Conservation (phyloP, 148 eudicot species). For the Amaranthus hypochondriacus region DNA sequence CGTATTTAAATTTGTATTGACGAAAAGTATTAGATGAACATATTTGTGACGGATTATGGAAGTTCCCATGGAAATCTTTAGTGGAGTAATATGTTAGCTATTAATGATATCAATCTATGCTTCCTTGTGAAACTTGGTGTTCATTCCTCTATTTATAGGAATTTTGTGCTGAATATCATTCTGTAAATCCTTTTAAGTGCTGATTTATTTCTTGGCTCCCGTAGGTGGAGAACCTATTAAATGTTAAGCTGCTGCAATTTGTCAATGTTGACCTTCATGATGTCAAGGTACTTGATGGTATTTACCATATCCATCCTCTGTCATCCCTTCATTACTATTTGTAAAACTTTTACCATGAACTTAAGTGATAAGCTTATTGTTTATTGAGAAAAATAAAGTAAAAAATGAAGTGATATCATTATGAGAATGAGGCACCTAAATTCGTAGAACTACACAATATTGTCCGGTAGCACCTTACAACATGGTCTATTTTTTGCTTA, state of each 20-base stretch:
- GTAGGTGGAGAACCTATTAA: slow-evolving; percentile 71
- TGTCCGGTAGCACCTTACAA: not conserved
- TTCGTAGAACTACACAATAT: not conserved
- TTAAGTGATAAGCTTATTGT: not conserved
- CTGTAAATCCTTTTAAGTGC: not conserved
- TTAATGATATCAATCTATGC: not conserved
- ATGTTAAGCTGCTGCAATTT: slow-evolving; percentile 62
- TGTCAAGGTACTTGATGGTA: slow-evolving; percentile 67
- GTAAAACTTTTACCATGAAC: not conserved
- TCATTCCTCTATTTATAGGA: not conserved
- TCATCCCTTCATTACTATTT: not conserved
- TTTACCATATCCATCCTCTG: slow-evolving; percentile 19
- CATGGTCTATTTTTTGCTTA: not conserved
- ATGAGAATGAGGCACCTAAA: not conserved
- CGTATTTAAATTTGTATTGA: not conserved
- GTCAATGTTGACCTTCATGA: slow-evolving; percentile 71
- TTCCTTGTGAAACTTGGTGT: not conserved
- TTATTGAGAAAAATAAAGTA: not conserved
- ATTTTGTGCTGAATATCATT: not conserved
- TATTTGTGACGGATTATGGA: not conserved
- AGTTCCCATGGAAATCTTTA: not conserved
- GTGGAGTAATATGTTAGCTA: not conserved
- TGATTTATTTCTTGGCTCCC: slow-evolving; percentile 24
- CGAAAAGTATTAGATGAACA: not conserved
- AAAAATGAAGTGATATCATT: not conserved